phyloP scores from a whole-genome alignment of 306 rosid species.

The Clitoria ternatea region DNA sequence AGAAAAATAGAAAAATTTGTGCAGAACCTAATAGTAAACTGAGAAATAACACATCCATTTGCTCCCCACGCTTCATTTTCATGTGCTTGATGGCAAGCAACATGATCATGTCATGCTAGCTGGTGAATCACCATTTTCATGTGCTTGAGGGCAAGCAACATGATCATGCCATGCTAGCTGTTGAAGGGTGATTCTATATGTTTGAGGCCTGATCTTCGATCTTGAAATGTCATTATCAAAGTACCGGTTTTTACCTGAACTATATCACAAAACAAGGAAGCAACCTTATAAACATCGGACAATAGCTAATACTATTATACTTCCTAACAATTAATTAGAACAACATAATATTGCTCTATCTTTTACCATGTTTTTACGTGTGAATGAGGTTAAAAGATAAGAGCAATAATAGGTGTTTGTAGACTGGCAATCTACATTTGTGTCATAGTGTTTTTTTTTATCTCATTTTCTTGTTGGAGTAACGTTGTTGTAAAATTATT shows the following conservation, averaged over 20 bases:
- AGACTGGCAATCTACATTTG: background rate
- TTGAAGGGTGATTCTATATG: background rate
- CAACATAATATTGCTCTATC: too few relatives aligned
- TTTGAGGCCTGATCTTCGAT: too few relatives aligned
- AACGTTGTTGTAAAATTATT: background rate
- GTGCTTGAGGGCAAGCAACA: too few relatives aligned
- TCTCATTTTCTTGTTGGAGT: constrained; percentile 1
- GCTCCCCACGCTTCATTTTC: too few relatives aligned
- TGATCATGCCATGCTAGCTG: too few relatives aligned
- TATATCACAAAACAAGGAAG: background rate
- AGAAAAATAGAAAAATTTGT: too few relatives aligned
- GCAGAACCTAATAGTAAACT: too few relatives aligned
- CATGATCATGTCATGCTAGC: too few relatives aligned
- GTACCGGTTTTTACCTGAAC: background rate
- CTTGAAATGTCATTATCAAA: background rate
- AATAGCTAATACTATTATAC: background rate
- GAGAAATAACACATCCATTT: too few relatives aligned
- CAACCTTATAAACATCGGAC: background rate
- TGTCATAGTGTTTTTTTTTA: background rate
- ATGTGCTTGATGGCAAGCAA: too few relatives aligned
- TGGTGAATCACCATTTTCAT: too few relatives aligned
- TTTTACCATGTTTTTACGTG: too few relatives aligned
- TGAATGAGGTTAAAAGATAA: background rate
- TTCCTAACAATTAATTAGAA: background rate
- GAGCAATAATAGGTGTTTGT: background rate